A percentile compares a stretch with the other conserved stretches of the same genome.
phyloP scores from a whole-genome alignment of 441 rosid genomes.

The Gossypium davidsonii region DNA sequence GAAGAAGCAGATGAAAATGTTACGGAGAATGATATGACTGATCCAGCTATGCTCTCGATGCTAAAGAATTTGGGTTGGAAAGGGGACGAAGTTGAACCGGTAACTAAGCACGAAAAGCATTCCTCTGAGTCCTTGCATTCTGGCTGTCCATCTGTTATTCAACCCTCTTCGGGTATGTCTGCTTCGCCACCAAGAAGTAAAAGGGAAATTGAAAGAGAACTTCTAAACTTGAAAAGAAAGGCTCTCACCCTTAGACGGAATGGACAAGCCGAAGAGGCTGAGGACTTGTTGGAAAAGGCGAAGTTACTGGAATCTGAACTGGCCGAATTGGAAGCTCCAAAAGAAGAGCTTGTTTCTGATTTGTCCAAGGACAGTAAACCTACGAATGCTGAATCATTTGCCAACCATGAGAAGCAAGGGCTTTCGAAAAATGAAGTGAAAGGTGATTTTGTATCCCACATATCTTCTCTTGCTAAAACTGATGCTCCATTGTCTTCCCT shows the following conservation, averaged over 20 bases:
- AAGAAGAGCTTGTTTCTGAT: conserved; percentile 24
- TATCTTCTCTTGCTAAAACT: conserved; percentile 15
- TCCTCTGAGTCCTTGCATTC: conserved; percentile 28
- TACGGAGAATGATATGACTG: conserved; percentile 54
- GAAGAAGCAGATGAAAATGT: conserved; percentile 38
- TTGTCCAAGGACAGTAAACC: conserved; percentile 14
- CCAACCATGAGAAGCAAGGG: conserved; percentile 12
- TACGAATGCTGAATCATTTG: conserved; percentile 13
- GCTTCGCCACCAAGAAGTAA: conserved; percentile 36
- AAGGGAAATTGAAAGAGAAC: conserved; percentile 59
- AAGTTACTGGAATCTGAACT: conserved; percentile 50
- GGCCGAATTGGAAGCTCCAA: conserved; percentile 39
- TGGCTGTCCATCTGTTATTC: conserved; percentile 7
- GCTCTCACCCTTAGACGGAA: conserved; percentile 58
- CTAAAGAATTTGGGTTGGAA: conserved; percentile 55
- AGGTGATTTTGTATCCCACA: conserved; percentile 18
- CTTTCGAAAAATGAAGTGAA: conserved; percentile 14
- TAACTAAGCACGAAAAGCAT: conserved; percentile 17
- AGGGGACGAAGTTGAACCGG: conserved; percentile 37
- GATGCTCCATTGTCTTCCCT: conserved; percentile 12
- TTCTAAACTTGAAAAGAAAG: conserved; percentile 56
- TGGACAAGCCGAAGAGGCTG: conserved; percentile 59
- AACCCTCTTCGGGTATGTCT: conserved; percentile 19
- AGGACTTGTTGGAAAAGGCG: conserved; percentile 48
- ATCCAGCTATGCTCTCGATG: conserved; percentile 42